These are phyloP conservation scores for Pyrenopolyporus hunteri DNA, from an alignment of 495 filamentous ascomycete species.

Conservation along the genomic window DNA sequence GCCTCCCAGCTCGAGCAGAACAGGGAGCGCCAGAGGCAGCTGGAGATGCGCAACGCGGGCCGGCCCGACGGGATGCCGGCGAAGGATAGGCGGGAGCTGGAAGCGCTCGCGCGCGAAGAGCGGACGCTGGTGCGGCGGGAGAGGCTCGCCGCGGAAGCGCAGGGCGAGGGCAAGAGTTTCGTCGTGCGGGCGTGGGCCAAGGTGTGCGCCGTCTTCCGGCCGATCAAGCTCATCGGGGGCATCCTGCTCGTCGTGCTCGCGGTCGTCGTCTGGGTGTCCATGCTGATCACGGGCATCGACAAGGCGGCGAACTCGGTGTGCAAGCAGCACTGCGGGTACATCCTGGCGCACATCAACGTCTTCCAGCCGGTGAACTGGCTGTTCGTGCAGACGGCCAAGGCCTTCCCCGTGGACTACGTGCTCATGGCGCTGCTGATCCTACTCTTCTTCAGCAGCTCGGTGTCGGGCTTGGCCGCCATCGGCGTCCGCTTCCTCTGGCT, in stretches of 20 bases:
- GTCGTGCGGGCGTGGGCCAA: constrained; percentile 77
- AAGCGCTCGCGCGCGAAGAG: constrained; percentile 85
- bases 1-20: constrained; percentile 81
- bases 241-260: constrained; percentile 73
- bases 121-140: constrained; percentile 89
- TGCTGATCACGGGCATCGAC: constrained; percentile 95
- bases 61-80: constrained; percentile 73
- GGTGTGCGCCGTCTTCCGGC: constrained; percentile 74
- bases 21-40: constrained; percentile 85
- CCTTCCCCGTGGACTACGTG: constrained; percentile 91
- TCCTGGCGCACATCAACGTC: constrained; percentile 87
- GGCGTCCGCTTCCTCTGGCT: constrained; percentile 98
- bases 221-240: constrained; percentile 85
- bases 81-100: constrained; percentile 87
- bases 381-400: constrained; percentile 78
- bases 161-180: constrained; percentile 72
- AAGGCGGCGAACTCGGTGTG: constrained; percentile 95
- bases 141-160: constrained; percentile 80
- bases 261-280: constrained; percentile 81
- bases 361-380: constrained; percentile 96
- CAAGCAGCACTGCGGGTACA: constrained; percentile 88
- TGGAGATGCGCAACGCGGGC: constrained; percentile 84
- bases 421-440: constrained; percentile 83
- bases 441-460: constrained; percentile 82
- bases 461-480: constrained; percentile 82